phyloP scores from a whole-genome alignment of 768 basidiomycete genomes.

The Sporobolomyces phaffii region DNA sequence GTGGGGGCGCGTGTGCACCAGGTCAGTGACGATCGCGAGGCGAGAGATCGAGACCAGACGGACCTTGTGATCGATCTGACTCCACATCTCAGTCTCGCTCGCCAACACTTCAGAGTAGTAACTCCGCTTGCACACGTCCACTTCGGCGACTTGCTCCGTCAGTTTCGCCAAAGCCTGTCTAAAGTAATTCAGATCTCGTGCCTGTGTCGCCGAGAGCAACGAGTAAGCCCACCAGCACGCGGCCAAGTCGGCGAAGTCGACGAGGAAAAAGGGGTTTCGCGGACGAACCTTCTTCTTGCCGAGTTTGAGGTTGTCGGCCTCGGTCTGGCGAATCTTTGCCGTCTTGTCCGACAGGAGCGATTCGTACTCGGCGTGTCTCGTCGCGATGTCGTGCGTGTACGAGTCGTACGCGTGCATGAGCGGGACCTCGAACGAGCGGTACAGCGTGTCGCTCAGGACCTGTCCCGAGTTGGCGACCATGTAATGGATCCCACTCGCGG shows the following conservation, averaged over 20 bases:
- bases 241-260: too few relatives aligned
- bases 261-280: too few relatives aligned
- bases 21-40: too few relatives aligned
- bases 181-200: constrained; percentile 36
- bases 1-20: neutral
- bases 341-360: constrained; percentile 31
- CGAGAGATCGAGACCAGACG: neutral
- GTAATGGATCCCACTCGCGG: constrained; percentile 36
- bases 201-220: neutral
- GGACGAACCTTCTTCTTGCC: constrained; percentile 32
- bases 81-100: constrained; percentile 35
- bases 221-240: neutral
- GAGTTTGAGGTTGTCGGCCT: constrained; percentile 36
- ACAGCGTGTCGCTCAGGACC: constrained; percentile 39
- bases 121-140: constrained; percentile 36
- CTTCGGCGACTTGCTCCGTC: constrained; percentile 38
- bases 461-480: constrained; percentile 35
- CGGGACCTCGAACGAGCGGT: constrained; percentile 35
- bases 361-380: constrained; percentile 38
- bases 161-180: constrained; percentile 33
- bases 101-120: constrained; percentile 34
- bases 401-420: constrained; percentile 36
- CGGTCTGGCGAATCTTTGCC: constrained; percentile 32
- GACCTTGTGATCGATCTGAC: constrained; percentile 33
- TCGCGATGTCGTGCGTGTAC: constrained; percentile 27